These are phyloP conservation scores for Mycena crocata DNA, from an alignment of 768 basidiomycete genomes.

Conservation along the genomic window DNA sequence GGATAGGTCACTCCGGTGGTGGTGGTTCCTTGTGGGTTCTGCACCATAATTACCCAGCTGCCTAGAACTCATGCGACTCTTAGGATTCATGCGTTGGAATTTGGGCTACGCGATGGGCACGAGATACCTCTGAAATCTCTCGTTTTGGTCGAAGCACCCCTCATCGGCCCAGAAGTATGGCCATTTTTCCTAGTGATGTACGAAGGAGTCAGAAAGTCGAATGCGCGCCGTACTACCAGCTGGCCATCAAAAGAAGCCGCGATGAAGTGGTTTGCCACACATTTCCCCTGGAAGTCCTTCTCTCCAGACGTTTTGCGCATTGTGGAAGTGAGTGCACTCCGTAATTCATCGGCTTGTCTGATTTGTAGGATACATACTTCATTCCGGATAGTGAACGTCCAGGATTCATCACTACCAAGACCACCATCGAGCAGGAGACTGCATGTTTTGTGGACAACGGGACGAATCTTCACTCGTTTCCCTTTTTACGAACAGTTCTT, in stretches of 20 bases:
- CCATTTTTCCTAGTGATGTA: conserved; percentile 12
- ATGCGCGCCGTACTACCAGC: conserved; percentile 16
- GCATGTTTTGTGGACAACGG: conserved; percentile 35
- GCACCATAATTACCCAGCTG: not conserved
- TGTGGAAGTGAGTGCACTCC: conserved; percentile 1
- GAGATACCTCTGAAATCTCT: conserved; percentile 12
- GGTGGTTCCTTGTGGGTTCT: conserved; percentile 25
- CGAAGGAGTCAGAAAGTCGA: conserved; percentile 16
- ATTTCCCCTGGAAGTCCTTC: conserved; percentile 21
- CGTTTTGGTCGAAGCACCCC: conserved; percentile 16
- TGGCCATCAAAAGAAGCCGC: conserved; percentile 22
- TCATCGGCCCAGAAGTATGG: conserved; percentile 22
- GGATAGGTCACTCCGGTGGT: conserved; percentile 31
- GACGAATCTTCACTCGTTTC: conserved; percentile 21
- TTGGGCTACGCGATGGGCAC: conserved; percentile 9
- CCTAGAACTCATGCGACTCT: not conserved
- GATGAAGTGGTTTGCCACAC: conserved; percentile 24
- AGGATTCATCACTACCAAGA: conserved; percentile 35
- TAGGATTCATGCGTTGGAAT: conserved; percentile 25
- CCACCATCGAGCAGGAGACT: conserved; percentile 37
- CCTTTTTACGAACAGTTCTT: conserved; percentile 21
- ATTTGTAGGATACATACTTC: conserved; percentile 20
- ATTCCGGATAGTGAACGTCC: conserved; percentile 17
- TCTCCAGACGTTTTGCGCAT: conserved; percentile 9
- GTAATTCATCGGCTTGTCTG: not conserved